Percentiles rank a stretch among this genome's conserved stretches.
Evolutionary conservation across 352 stramenopile genomes (phyloP).

Genomic region (Nannochloropsis limnetica): DNA sequence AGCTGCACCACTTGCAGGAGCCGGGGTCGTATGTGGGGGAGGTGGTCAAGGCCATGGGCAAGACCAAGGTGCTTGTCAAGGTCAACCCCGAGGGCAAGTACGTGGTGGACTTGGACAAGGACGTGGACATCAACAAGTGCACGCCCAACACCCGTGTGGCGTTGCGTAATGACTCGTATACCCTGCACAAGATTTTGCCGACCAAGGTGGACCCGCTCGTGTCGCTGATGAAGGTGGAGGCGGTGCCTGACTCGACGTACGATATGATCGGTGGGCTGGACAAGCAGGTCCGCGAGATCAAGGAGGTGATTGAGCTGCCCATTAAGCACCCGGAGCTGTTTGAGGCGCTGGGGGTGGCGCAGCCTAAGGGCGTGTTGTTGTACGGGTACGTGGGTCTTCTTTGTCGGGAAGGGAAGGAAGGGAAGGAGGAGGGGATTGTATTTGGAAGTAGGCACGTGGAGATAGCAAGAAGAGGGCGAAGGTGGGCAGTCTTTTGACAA

Average conservation of each 20-base stretch:
- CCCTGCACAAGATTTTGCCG: constrained; percentile 98
- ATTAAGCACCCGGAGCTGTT: constrained; percentile 99
- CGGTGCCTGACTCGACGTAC: constrained; percentile 99
- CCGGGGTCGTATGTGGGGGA: constrained; percentile 96
- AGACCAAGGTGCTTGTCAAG: constrained; percentile 99
- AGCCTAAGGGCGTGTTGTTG: constrained; percentile 60
- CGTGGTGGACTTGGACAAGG: constrained; percentile 97
- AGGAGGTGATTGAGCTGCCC: constrained; percentile 98
- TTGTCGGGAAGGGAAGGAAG: neutral
- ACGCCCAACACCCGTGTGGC: constrained; percentile 97
- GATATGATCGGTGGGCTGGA: constrained; percentile 99
- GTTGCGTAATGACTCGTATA: constrained; percentile 97
- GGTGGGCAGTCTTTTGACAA: neutral
- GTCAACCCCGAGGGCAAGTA: constrained; percentile 98
- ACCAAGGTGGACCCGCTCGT: constrained; percentile 82
- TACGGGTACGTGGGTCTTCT: constrained; percentile 40
- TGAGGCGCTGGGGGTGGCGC: constrained; percentile 91
- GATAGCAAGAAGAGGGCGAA: neutral
- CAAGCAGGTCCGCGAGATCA: constrained; percentile 99
- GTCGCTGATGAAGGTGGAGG: constrained; percentile 86
- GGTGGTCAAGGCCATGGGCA: constrained; percentile 99
- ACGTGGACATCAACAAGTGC: constrained; percentile 71
- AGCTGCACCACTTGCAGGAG: constrained; percentile 96
- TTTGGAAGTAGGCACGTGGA: neutral
- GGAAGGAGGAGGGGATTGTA: neutral